These are phyloP conservation scores for Naganishia randhawae DNA, from an alignment of 768 basidiomycete genomes.

Conservation along the genomic window DNA sequence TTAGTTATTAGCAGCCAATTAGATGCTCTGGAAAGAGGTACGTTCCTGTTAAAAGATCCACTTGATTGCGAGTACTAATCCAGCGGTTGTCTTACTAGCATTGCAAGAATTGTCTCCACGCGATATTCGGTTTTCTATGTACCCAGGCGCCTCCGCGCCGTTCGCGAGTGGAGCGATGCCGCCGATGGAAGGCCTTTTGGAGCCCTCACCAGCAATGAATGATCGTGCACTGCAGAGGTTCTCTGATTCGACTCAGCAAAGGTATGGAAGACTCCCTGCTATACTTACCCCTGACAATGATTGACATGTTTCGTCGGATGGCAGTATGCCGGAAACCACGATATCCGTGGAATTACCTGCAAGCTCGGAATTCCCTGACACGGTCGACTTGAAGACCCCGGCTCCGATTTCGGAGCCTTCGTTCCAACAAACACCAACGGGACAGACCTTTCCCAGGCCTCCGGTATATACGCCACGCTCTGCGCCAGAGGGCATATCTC, in stretches of 20 bases:
- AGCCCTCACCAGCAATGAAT: constrained; percentile 14
- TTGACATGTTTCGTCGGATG: neutral
- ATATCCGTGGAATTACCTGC: neutral
- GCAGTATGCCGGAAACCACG: neutral
- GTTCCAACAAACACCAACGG: neutral
- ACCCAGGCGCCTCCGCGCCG: constrained; percentile 1
- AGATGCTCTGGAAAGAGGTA: constrained; percentile 47
- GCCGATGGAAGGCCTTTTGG: constrained; percentile 25
- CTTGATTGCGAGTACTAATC: neutral
- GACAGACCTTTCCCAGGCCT: neutral
- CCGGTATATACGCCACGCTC: constrained; percentile 20
- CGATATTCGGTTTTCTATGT: constrained; percentile 46
- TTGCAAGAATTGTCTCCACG: constrained; percentile 47
- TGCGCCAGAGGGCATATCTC: constrained; percentile 7
- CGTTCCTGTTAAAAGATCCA: constrained; percentile 23
- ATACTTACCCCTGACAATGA: neutral
- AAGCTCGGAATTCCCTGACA: neutral
- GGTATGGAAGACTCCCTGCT: neutral
- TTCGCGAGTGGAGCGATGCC: neutral
- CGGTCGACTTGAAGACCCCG: neutral
- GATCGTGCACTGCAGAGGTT: constrained; percentile 11
- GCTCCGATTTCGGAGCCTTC: neutral
- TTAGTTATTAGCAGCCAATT: constrained; percentile 47
- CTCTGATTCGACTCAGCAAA: constrained; percentile 5
- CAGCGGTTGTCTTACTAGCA: constrained; percentile 34